Evolutionary conservation across 768 basidiomycete genomes (phyloP).

Genomic region (Russula lepida): DNA sequence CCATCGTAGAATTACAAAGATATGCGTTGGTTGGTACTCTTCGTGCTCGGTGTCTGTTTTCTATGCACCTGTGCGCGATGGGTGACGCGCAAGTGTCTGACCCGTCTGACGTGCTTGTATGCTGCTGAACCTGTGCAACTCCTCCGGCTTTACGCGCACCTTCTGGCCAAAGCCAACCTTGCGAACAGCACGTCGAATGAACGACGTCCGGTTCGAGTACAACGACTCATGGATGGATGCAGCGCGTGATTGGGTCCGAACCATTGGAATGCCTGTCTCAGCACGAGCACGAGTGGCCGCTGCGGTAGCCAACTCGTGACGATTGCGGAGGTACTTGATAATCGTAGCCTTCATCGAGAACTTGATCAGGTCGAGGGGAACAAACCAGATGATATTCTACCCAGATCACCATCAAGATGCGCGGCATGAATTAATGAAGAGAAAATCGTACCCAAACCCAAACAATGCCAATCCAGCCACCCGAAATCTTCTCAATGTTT

Average conservation of each 20-base stretch:
- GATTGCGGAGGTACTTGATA: conserved; percentile 75
- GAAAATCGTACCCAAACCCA: conserved; percentile 78
- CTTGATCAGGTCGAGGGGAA: conserved; percentile 93
- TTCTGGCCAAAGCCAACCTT: conserved; percentile 84
- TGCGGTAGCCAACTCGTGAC: conserved; percentile 36
- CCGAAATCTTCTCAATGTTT: conserved; percentile 66
- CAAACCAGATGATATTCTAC: conserved; percentile 92
- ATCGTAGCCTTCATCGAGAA: conserved; percentile 92
- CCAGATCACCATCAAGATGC: not conserved
- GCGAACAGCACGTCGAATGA: conserved; percentile 81
- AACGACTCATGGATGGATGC: conserved; percentile 85
- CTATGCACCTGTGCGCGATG: conserved; percentile 43
- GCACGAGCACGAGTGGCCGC: conserved; percentile 28
- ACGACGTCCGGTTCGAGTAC: conserved; percentile 92
- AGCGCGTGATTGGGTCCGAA: conserved; percentile 82
- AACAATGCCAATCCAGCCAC: conserved; percentile 94
- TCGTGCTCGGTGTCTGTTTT: conserved; percentile 1
- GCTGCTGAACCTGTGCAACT: conserved; percentile 76
- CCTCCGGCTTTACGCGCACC: conserved; percentile 74
- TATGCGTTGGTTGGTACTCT: not conserved
- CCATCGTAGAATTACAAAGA: conserved; percentile 9
- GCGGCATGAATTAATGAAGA: not conserved
- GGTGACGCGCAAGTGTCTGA: conserved; percentile 67
- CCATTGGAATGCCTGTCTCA: conserved; percentile 59
- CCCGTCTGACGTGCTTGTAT: conserved; percentile 81